phyloP scores from a whole-genome alignment of 139 green algal genomes.

The Picochlorum sp. region DNA sequence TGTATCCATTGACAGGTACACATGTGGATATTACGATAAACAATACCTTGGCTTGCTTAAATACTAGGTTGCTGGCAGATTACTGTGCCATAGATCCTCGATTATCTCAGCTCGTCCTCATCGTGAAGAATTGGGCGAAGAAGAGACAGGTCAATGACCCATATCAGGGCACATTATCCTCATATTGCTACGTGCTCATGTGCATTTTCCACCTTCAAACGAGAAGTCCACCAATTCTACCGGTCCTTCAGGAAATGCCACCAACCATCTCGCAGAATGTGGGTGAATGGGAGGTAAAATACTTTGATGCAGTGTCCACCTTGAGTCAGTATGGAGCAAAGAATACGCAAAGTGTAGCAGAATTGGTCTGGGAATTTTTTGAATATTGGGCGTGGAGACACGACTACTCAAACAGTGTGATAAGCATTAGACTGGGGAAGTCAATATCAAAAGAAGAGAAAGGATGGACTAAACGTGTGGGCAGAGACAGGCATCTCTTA shows the following conservation, averaged over 20 bases:
- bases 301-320: constrained; percentile 45
- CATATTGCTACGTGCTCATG: constrained; percentile 90
- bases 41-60: constrained; percentile 77
- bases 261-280: constrained; percentile 31
- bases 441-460: constrained; percentile 72
- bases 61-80: constrained; percentile 73
- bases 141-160: constrained; percentile 70
- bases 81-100: constrained; percentile 71
- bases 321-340: constrained; percentile 56
- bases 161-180: constrained; percentile 82
- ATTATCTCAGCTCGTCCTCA: constrained; percentile 55
- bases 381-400: constrained; percentile 85
- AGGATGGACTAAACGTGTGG: constrained; percentile 80
- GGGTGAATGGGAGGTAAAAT: constrained; percentile 55
- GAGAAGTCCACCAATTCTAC: constrained; percentile 68
- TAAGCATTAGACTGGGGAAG: constrained; percentile 60
- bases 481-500: constrained; percentile 79
- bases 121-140: constrained; percentile 94
- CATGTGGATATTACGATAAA: constrained; percentile 74
- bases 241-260: constrained; percentile 61
- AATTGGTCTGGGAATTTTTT: constrained; percentile 83
- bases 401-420: constrained; percentile 73
- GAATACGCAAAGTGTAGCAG: constrained; percentile 72
- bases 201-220: constrained; percentile 76
- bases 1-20: constrained; percentile 32